Evolutionary conservation across 176 grass and related monocot genomes (phyloP), one percentile per base, ranked within the genome.

Genomic region (Carex scoparia): DNA sequence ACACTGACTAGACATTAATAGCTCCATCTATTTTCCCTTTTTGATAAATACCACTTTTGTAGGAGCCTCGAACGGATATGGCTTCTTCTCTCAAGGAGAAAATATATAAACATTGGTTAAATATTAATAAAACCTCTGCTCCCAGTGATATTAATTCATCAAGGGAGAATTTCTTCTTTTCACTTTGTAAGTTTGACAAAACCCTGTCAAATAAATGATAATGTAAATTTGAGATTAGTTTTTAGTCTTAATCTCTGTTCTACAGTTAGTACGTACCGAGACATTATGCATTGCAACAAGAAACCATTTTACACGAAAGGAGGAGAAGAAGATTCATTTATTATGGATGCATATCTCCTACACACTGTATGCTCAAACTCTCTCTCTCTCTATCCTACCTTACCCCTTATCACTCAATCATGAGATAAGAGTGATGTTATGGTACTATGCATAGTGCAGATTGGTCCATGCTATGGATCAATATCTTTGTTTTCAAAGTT

Each of bases 231-330:
- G 49, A 51, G 14, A 32, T 53, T 65, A 1, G 79, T 64, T 51
- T 64, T 83, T 18, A 49, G 61, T 68, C 19, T 51, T 49, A 68
- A 10, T 83, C 11, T 83, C 12, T 80, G 88, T 86, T 57, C n/a
- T 90, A 63, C 85, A 98, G 95, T 92, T 81, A 90, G 69, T 93
- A 98, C 84, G 55, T 98, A 98, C 82, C 90, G 86, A 83, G 95
- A 98, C 61, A 91, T 98, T 79, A 88, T 98, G 92, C 86, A 98
- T 87, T 93, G 91, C 89, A 98, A 93, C 87, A 98, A 98, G 91
- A 94, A 89, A 67, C 95, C 95, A 75, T 94, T 98, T 91, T 98
- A 98, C 88, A 80, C 90, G 48, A 98, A 93, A 84, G 91, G 92
- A 16, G 88, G 83, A 10, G 77, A 88, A 82, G 86, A 91, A 79